Conservation (phyloP, 106 monocot species). For the Dendrobium nobile region DNA sequence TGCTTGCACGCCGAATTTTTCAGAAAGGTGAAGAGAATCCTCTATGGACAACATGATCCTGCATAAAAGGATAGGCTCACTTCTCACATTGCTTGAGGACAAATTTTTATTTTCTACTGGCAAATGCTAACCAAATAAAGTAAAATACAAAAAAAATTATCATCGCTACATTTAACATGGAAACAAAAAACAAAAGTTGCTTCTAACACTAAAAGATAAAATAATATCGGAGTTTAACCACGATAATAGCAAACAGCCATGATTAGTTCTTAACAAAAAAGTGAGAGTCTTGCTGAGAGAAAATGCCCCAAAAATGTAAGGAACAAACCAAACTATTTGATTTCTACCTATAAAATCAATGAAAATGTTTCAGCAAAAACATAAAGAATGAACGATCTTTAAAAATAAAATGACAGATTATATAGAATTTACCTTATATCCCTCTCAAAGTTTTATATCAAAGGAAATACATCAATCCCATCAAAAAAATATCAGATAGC, state of each 20-base stretch:
- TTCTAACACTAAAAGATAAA: background rate
- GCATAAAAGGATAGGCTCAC: slow-evolving; percentile 15
- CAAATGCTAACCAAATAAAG: background rate
- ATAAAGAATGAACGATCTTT: slow-evolving; percentile 1
- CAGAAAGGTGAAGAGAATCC: slow-evolving; percentile 67
- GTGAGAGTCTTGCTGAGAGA: background rate
- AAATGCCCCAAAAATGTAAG: background rate
- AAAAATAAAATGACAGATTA: slow-evolving; percentile 3
- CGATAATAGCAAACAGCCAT: background rate
- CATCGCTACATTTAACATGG: background rate
- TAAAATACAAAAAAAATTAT: background rate
- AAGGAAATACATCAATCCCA: background rate
- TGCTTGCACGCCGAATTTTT: slow-evolving; percentile 56
- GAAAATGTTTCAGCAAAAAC: background rate
- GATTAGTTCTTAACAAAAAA: background rate
- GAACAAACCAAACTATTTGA: background rate
- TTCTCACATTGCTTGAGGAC: background rate
- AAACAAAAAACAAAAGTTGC: background rate
- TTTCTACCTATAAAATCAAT: background rate
- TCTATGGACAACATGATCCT: slow-evolving; percentile 67
- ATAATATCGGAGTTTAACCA: background rate
- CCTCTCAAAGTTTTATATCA: background rate
- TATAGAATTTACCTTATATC: background rate
- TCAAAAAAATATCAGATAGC: background rate
- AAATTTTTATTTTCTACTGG: background rate